Evolutionary conservation across 176 grass and related monocot species (phyloP).

Genomic region (Saccharum officinarum): DNA sequence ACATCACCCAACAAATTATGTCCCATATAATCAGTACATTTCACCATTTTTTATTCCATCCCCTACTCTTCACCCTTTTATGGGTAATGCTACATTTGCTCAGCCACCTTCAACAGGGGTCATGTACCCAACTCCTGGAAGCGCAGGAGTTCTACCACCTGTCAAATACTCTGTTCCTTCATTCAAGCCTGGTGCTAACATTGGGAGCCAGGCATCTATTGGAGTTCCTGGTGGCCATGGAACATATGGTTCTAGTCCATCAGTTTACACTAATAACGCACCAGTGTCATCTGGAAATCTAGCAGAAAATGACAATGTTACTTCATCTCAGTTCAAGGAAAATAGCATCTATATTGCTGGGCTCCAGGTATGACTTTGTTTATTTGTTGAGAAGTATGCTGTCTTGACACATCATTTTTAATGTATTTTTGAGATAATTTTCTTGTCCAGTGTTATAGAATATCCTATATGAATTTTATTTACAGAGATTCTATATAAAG

Average conservation of each 20-base stretch:
- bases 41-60: slow-evolving; percentile 66
- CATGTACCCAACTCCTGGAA: slow-evolving; percentile 60
- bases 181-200: slow-evolving; percentile 79
- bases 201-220: slow-evolving; percentile 58
- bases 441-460: not conserved
- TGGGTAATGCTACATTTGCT: slow-evolving; percentile 68
- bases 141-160: slow-evolving; percentile 46
- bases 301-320: slow-evolving; percentile 63
- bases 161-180: slow-evolving; percentile 60
- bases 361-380: slow-evolving; percentile 54
- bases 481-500: not conserved
- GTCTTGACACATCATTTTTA: not conserved
- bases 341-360: slow-evolving; percentile 78
- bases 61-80: slow-evolving; percentile 67
- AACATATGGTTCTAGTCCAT: slow-evolving; percentile 63
- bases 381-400: not conserved
- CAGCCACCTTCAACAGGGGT: slow-evolving; percentile 67
- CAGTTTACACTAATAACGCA: slow-evolving; percentile 55
- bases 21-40: slow-evolving; percentile 83
- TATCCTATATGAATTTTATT: not conserved
- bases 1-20: slow-evolving; percentile 63
- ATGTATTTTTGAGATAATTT: not conserved
- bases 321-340: slow-evolving; percentile 72
- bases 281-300: slow-evolving; percentile 48
- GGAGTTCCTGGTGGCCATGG: slow-evolving; percentile 61